Evolutionary conservation across 768 basidiomycete species (phyloP).

Genomic region (Trametes villosa): DNA sequence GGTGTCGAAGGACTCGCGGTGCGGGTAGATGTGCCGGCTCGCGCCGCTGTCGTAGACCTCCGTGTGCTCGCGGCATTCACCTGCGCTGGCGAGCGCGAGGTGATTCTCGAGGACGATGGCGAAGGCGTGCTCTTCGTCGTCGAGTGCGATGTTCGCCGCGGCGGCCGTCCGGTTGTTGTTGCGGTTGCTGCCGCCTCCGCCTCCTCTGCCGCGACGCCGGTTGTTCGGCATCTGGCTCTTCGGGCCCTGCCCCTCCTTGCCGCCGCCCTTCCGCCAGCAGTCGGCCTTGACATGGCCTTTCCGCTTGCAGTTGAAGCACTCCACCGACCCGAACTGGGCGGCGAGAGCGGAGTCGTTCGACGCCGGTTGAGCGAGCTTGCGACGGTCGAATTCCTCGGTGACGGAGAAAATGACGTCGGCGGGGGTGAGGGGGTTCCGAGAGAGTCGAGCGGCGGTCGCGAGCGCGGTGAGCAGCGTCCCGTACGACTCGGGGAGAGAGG

Average conservation of each 20-base stretch:
- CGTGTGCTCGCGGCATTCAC: not conserved
- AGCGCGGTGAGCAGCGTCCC: not conserved
- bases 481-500: not conserved
- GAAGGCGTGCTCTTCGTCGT: not conserved
- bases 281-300: slow-evolving; percentile 3
- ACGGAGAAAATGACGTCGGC: not conserved
- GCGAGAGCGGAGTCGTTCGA: not conserved
- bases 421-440: not conserved
- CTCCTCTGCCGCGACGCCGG: not conserved
- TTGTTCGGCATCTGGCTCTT: not conserved
- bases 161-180: not conserved
- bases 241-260: slow-evolving; percentile 9
- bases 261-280: slow-evolving; percentile 7
- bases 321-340: not conserved
- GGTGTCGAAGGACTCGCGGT: slow-evolving; percentile 12
- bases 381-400: slow-evolving; percentile 3
- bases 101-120: not conserved
- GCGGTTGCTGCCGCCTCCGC: not conserved
- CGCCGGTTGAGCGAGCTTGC: not conserved
- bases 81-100: not conserved
- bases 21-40: slow-evolving; percentile 23
- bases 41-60: slow-evolving; percentile 26
- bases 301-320: slow-evolving; percentile 13
- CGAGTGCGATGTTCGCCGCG: not conserved
- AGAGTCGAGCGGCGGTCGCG: not conserved